Conservation (phyloP, 768 basidiomycete species). For the Panellus pusillus region DNA sequence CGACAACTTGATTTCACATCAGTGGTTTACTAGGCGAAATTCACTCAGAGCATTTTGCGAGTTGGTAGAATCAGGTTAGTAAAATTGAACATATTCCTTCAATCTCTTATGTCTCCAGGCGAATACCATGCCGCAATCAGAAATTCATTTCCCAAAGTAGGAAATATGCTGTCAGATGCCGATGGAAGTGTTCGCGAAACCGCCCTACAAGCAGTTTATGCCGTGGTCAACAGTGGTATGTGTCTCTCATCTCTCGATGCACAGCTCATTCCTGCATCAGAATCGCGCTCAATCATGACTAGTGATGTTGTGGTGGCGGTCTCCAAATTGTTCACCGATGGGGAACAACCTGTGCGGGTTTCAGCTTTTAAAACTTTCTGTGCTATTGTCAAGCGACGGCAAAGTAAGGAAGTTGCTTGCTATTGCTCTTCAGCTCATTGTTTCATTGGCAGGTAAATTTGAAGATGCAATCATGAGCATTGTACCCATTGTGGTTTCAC, state of each 20-base stretch:
- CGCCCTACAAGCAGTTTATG: too few relatives aligned
- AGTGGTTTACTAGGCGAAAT: background rate
- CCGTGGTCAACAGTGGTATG: too few relatives aligned
- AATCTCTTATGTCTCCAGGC: background rate
- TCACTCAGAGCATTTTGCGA: background rate
- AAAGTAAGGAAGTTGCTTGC: background rate
- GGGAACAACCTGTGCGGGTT: background rate
- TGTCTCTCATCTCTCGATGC: too few relatives aligned
- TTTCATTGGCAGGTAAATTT: background rate
- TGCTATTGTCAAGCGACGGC: background rate
- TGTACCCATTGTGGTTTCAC: background rate
- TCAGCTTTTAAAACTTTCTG: background rate
- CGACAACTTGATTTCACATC: background rate
- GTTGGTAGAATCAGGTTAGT: background rate
- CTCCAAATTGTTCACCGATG: background rate
- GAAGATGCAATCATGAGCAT: background rate
- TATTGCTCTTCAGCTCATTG: background rate
- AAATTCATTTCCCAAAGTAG: background rate
- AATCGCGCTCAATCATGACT: background rate
- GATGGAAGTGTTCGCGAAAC: too few relatives aligned
- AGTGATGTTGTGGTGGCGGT: background rate
- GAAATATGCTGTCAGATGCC: too few relatives aligned
- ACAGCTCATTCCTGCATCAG: background rate
- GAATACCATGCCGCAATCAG: background rate
- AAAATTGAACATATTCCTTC: background rate